A percentile compares a stretch with the other conserved stretches of the same genome.
These are phyloP conservation scores for Hypholoma fasciculare DNA, from an alignment of 768 basidiomycete species.

Conservation along the genomic window DNA sequence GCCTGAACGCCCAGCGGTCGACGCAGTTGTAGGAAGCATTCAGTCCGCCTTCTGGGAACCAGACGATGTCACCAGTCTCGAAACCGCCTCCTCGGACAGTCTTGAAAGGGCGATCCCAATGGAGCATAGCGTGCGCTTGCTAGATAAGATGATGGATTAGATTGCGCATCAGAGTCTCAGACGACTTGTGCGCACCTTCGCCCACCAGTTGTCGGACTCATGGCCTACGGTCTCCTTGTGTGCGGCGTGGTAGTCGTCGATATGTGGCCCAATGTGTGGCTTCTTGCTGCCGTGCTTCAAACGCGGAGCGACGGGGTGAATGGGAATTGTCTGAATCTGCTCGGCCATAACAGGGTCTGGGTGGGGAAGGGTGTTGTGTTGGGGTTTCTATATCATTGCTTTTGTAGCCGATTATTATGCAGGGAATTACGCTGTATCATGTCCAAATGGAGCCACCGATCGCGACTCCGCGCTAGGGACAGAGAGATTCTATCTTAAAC, in stretches of 20 bases:
- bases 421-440: not conserved
- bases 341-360: conserved; percentile 38
- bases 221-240: conserved; percentile 76
- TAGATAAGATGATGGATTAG: conserved; percentile 23
- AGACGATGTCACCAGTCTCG: conserved; percentile 81
- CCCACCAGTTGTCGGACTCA: conserved; percentile 87
- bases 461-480: conserved; percentile 15
- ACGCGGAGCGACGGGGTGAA: conserved; percentile 79
- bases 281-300: conserved; percentile 58
- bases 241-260: conserved; percentile 66
- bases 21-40: conserved; percentile 98
- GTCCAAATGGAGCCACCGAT: conserved; percentile 20
- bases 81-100: conserved; percentile 86
- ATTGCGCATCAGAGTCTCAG: not conserved
- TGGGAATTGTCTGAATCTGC: conserved; percentile 28
- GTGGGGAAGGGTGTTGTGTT: conserved; percentile 7
- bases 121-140: conserved; percentile 72
- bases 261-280: conserved; percentile 80
- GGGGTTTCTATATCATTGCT: conserved; percentile 16
- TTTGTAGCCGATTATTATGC: conserved; percentile 18
- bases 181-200: conserved; percentile 51
- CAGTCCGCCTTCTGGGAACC: conserved; percentile 95
- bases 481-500: conserved; percentile 16
- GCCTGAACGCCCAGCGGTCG: conserved; percentile 91
- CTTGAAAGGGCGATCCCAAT: conserved; percentile 90